Evolutionary conservation across 2,329 filamentous ascomycete genomes (phyloP).

Genomic region (Saccharata proteae): DNA sequence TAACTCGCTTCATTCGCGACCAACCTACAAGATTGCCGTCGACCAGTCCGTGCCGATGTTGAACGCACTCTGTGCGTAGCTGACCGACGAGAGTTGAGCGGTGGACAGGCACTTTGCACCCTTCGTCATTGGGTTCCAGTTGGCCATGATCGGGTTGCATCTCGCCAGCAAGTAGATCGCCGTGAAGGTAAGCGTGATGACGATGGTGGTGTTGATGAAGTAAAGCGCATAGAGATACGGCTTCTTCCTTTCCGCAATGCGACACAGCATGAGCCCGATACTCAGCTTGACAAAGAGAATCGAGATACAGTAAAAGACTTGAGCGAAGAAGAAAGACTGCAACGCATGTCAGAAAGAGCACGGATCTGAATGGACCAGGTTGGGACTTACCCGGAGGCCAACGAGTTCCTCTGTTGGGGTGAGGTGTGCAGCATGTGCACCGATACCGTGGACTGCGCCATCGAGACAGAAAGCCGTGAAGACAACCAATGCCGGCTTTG

Average conservation of each 20-base stretch:
- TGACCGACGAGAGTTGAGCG: constrained; percentile 4
- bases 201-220: constrained; percentile 17
- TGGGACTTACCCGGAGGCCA: constrained; percentile 10
- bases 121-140: constrained; percentile 1
- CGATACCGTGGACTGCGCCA: constrained; percentile 19
- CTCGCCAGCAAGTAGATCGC: constrained; percentile 19
- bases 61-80: constrained; percentile 12
- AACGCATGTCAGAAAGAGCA: constrained; percentile 3
- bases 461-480: constrained; percentile 17
- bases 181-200: constrained; percentile 20
- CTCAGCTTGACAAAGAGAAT: constrained; percentile 24
- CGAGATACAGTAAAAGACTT: constrained; percentile 23
- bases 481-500: constrained; percentile 15
- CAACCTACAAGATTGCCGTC: constrained; percentile 18
- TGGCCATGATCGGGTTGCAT: constrained; percentile 17
- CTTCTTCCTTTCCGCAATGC: constrained; percentile 19
- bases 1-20: background rate
- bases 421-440: constrained; percentile 12
- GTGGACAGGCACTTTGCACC: constrained; percentile 3
- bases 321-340: constrained; percentile 25
- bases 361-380: constrained; percentile 3
- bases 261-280: constrained; percentile 24
- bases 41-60: constrained; percentile 27
- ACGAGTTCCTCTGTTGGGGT: background rate
- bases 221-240: constrained; percentile 17